Evolutionary conservation across 1,139 yeast species (phyloP), one percentile per base, ranked within the genome.

Genomic region (Pichia sp.): DNA sequence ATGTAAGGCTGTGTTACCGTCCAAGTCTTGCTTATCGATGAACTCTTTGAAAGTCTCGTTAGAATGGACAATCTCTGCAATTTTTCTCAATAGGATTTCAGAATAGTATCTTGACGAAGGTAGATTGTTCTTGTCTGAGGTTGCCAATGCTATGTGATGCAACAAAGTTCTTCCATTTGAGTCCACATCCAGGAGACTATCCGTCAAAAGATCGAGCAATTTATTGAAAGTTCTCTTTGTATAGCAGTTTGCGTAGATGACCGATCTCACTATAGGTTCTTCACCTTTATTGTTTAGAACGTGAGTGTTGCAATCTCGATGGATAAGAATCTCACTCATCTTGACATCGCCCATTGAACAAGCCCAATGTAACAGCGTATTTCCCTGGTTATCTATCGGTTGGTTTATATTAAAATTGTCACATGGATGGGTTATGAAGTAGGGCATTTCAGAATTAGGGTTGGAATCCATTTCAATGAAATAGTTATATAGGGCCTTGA

Each of bases 1-100:
- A 64, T 92, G 96, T 55, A 90, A 75, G 0, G 96, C 96, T 0
- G 97, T 88, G 67, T 92, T 90, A 0, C 98, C 98, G 61, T 85
- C 83, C 32, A 75, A 71, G 68, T 93, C 97, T 63, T 87, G 95
- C 54, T 83, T 82, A 67, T 90, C 87, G 49, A 90, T 73, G 63
- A 89, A 83, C 65, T 90, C 87, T 50, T 89, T 74, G 13, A 82
- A 71, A 44, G 80, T 70, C 51, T 78, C 80, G 60, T 72, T 70
- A 2, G 83, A 76, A 51, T 80, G 79, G 26, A 77, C 73, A 15
- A 62, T 61, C 66, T 87, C 93, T 19, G 83, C 76, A 36, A 90
- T 73, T 65, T 85, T 88, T 3, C 88, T 84, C 59, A 92, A 75
- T 50, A 90, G 70, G 34, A 83, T 79, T 67, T 90, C 97, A 65